Evolutionary conservation across 2,329 filamentous ascomycete genomes (phyloP), one percentile per base, ranked within the genome.

Genomic region (Aspergillus brunneoviolaceus): DNA sequence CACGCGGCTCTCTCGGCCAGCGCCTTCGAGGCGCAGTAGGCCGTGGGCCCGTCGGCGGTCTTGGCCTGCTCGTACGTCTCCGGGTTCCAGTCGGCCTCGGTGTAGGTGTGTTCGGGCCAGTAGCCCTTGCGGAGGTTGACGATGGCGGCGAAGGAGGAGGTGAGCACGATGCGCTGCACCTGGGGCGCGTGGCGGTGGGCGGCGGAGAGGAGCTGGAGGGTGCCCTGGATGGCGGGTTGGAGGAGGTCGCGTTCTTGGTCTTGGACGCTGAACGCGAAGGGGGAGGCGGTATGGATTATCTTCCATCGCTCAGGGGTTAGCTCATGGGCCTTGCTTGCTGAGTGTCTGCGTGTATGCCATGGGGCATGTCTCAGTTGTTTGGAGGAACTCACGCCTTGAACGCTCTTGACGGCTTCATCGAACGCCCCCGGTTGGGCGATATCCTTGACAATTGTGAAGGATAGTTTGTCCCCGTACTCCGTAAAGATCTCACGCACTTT

Each of bases 321-420:
- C 27, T 3, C 9, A 10, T 29, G 27, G 27, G 2, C 27, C 2
- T 29, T 3, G 1, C 2, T 29, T n/a, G n/a, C n/a, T n/a, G 5
- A 0, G 23, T 23, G 23, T 23, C 1, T 2, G 1, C 12, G 12
- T 35, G 12, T 35, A 35, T 23, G 23, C 23, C 3, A 23, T 23
- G n/a, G n/a, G n/a, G n/a, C n/a, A n/a, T 33, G 31, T 11, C 12
- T 9, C 9, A 12, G 6, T 14, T 3, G 14, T 14, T 14, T 39
- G 14, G 14, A 5, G 14, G 35, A 5, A 39, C 35, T 69, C 31
- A 83, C 69, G n/a, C 74, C 79, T 1, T 67, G 69, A 4, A 80
- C 73, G 3, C 66, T 68, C 49, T 71, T 62, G 29, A 79, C 67
- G 0, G 74, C 75, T 2, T 70, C 62, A 51, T 75, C 69, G 63